Percentiles rank a stretch among this genome's conserved stretches.
Conservation (phyloP, 495 filamentous ascomycete genomes). For the Hypoxylon perforatum region DNA sequence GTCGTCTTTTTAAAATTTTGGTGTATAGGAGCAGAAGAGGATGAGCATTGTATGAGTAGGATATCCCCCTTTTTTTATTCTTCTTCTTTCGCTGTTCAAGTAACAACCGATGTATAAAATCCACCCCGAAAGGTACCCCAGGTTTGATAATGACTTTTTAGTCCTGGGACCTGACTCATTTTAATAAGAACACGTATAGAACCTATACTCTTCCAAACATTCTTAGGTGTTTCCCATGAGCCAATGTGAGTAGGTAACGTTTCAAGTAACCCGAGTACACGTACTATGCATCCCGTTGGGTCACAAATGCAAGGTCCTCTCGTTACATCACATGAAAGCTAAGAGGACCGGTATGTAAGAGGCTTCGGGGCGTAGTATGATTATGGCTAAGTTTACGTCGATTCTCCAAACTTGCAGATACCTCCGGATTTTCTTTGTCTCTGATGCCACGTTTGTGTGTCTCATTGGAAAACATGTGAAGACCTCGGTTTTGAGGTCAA, state of each 20-base stretch:
- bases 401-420: not conserved
- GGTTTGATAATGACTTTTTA: constrained; percentile 19
- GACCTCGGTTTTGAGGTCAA: no score
- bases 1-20: constrained; percentile 33
- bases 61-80: constrained; percentile 38
- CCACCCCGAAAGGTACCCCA: constrained; percentile 20
- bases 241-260: constrained; percentile 28
- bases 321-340: constrained; percentile 36
- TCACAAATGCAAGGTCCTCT: constrained; percentile 18
- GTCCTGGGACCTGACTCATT: constrained; percentile 34
- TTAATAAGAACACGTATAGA: constrained; percentile 41
- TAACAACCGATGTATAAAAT: constrained; percentile 33
- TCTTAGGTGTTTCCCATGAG: not conserved
- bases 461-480: no score
- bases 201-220: not conserved
- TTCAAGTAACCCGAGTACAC: constrained; percentile 11
- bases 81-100: constrained; percentile 8
- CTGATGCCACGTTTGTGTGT: no score
- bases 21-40: constrained; percentile 42
- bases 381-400: not conserved
- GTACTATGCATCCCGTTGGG: constrained; percentile 6
- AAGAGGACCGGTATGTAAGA: constrained; percentile 8
- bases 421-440: not conserved
- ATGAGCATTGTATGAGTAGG: constrained; percentile 47
- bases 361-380: not conserved